Base-by-base conservation (phyloP, 108 stramenopile genomes). In the Cylindrotheca fusiformis region DNA sequence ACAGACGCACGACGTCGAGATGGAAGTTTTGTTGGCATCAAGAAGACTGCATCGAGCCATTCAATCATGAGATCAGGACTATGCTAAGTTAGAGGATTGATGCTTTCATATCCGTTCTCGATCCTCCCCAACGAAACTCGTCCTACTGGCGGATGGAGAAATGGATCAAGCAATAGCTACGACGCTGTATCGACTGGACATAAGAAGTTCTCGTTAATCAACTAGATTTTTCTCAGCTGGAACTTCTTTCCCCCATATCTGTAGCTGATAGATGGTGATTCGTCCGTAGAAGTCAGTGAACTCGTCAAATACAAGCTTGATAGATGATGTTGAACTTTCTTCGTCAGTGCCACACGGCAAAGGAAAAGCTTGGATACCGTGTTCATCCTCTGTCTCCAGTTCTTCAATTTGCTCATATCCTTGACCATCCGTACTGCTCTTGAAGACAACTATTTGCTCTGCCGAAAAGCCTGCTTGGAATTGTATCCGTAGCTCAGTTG, bases 231-330 rank as follows among this genome's bases (percentile, higher is more conserved):
- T 10, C 26, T 58, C 20, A 36, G 33, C 20, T 5, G 32, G 17
- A 49, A 67, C 21, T 31, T 83, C 83, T 22, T 59, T 28, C 20
- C 84, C 84, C 79, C 80, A 85, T 12, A 81, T 66, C 63, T 81
- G 67, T 17, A 85, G 36, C 44, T 67, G 75, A 62, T 85, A 85
- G 10, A 81, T 52, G 12, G 67, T 85, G 4, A 86, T 61, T n/a
- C 84, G 70, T 8, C 81, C 81, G 54, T 86, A 86, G 52, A 86
- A 82, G 49, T 86, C 84, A 3, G 72, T 69, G 19, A 72, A 76
- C 21, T 78, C 81, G 24, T 68, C 66, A 27, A 81, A 82, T 8
- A 31, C 61, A 18, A 86, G 44, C 44, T 70, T 79, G 18, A 83
- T 49, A 0, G 77, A 67, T 26, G 44, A 50, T 50, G 68, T 58